Conservation (phyloP, 306 rosid genomes). For the Ziziphus jujuba region DNA sequence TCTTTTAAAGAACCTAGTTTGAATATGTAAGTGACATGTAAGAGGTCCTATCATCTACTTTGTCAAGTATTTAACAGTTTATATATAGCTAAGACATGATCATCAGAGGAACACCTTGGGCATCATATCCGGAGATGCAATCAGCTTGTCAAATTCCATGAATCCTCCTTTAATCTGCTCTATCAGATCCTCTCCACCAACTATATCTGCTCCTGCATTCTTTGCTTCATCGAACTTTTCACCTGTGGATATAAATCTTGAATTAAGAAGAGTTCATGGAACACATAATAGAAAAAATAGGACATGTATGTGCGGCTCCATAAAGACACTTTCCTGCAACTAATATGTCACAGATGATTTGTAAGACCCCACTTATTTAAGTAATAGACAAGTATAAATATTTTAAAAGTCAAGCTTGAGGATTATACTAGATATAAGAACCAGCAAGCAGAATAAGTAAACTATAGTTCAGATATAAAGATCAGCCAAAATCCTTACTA, state of each 20-base stretch:
- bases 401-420: background rate
- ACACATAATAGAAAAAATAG: background rate
- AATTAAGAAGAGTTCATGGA: conserved; percentile 23
- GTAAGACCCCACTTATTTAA: no score
- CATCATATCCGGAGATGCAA: conserved; percentile 99
- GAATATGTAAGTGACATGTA: background rate
- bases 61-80: background rate
- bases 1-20: no score
- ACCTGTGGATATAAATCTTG: conserved; percentile 47
- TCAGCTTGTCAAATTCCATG: conserved; percentile 98
- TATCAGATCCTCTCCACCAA: conserved; percentile 98
- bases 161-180: conserved; percentile 96
- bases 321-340: background rate
- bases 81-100: conserved; percentile 23
- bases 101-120: conserved; percentile 74
- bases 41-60: background rate
- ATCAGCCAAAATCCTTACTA: no score
- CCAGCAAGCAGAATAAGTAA: background rate
- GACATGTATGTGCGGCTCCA: background rate
- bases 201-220: conserved; percentile 96
- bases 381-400: background rate
- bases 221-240: conserved; percentile 96
- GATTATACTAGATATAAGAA: background rate
- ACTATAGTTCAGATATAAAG: background rate
- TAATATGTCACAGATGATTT: no score